Base-by-base conservation (phyloP, 352 stramenopile genomes). In the Saprolegnia parasitica region DNA sequence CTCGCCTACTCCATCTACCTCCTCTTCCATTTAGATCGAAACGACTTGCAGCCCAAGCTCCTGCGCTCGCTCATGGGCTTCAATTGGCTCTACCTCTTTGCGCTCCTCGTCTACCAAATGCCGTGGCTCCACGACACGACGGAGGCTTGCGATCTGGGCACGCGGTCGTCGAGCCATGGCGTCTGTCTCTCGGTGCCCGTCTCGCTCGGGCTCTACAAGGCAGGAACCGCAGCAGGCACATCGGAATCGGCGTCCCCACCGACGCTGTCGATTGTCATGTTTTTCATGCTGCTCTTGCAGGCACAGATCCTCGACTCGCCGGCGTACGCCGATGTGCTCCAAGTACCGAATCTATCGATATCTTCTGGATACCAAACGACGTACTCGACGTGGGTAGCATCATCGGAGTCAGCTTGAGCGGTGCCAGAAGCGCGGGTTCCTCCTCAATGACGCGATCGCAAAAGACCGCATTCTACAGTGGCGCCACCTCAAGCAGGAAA, bases 51-150 rank as follows among this genome's bases (percentile, higher is more conserved):
- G 18, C 73, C 72, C 3, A 87, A 75, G 52, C 67, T 73, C 39
- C 86, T 95, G 46, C 80, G 87, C 24, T 80, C 84, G 37, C 71
- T 95, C 16, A 80, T 85, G 11, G 89, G 87, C 55, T 92, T 80
- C 79, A 94, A 92, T 56, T 95, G 87, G 87, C 75, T 73, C 0
- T 86, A 95, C 49, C 77, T 95, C 21, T 90, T 95, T 55, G 72
- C 89, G 9, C 89, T 94, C 56, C 77, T 89, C 1, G 58, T 94
- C 32, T 78, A 90, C 56, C 85, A 87, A 47, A 74, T 80, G 20
- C 84, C 86, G 9, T 88, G 81, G 68, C 67, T 95, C 3, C 75
- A 81, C 18, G 73, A 78, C 39, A 71, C 80, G 2, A 64, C 91
- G 29, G 83, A 78, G 29, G 58, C 77, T 10, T 95, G 85, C 40